Base-by-base conservation (phyloP, 2,329 filamentous ascomycete species). In the Simplicillium aogashimaense region DNA sequence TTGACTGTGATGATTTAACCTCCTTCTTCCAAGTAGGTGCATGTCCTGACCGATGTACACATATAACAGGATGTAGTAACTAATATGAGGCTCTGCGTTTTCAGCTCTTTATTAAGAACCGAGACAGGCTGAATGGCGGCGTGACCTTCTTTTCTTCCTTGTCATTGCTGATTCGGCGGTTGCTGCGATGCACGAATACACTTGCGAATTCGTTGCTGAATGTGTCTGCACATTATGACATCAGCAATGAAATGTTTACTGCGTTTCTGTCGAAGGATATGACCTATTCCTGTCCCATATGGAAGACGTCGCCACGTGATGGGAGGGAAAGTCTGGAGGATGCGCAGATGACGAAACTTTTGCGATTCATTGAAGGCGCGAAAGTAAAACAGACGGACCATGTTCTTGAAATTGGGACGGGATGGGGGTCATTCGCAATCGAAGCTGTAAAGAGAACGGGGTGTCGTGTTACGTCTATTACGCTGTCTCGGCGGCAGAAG, bases 361-460 rank as follows among this genome's bases (percentile, higher is more conserved):
- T 70, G 44, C 70, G 75, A 8, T 81, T 86, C 54, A 77, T 87
- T 35, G 65, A 75, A 36, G 77, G 77, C 17, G 76, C 78, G 8
- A 71, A 64, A 37, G 76, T 86, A 47, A 78, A 81, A 46, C 42
- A 67, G 0, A 70, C 69, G 1, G 81, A 87, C 45, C 81, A 85
- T 51, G 75, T 87, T 2, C 61, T 87, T 14, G 83, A 87, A 49
- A 85, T 87, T 40, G 83, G 83, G 2, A 84, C 80, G 3, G 82
- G 83, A 11, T 87, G 82, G 83, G 83, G 83, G 2, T 80, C 75
- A 34, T 80, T 87, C 48, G 81, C 81, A 2, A 84, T 87, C 34
- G 70, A 77, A 45, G 82, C 81, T 1, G 81, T 81, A 2, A 65
- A 69, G 45, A 67, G 61, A 47, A 85, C 80, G 0, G 78, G 78